Evolutionary conservation across 371 early-diverging fungal genomes (phyloP), one percentile per base, ranked within the genome.

Genomic region (Mortierella sp.): DNA sequence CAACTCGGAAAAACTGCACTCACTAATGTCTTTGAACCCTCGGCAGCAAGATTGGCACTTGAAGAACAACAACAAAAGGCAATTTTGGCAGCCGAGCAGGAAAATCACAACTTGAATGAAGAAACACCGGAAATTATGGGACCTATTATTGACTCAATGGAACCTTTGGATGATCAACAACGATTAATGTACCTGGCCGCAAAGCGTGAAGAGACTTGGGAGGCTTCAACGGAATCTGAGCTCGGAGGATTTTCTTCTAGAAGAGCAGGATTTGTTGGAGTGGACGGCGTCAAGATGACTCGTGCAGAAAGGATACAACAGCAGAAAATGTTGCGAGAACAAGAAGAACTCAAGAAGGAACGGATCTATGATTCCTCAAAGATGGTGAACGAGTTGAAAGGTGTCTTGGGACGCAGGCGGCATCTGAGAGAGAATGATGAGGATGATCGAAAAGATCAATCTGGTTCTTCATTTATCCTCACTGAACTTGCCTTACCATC

Each of bases 331-430:
- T 78, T 86, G 39, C 76, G 90, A 30, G 87, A 86, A 37, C 72
- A 89, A 64, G 89, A 90, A 73, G 90, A 78, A 35, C 62, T 54
- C 61, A 62, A 57, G 52, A 73, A 68, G 47, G 83, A 73, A 37
- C 72, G 68, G 14, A 47, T 37, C 9, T 58, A 70, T 18, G 70
- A 76, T 47, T 54, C 45, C 11, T 67, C 75, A 26, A 66, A 80
- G 28, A 91, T 92, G 90, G 90, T 92, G 0, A 86, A 88, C 71
- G 92, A 92, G 72, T 72, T 92, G 20, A 92, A 91, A 64, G 84
- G 86, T 74, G 92, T 92, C 6, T 77, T 92, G 58, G 84, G 87
- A 66, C 87, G 85, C 47, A 75, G 91, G 62, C 72, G 83, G 4
- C 73, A 81, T 43, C 47, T 81, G 18, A 54, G 83, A 20, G 83